phyloP scores from a whole-genome alignment of 2,329 filamentous ascomycete genomes.

The Coniochaeta ligniaria region DNA sequence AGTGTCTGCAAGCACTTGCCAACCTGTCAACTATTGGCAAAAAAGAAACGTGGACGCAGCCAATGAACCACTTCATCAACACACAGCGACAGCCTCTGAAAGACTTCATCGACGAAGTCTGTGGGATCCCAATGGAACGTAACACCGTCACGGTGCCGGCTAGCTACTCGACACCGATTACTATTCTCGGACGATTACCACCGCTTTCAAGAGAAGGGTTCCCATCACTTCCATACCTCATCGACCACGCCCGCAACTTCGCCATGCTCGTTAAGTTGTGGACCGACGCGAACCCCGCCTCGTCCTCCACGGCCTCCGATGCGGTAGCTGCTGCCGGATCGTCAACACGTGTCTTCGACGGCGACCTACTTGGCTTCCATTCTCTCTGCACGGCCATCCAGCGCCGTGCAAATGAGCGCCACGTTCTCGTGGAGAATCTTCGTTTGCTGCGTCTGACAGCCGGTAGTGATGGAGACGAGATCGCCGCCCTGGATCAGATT shows the following conservation, averaged over 20 bases:
- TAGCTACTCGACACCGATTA: conserved; percentile 86
- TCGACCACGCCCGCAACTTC: conserved; percentile 81
- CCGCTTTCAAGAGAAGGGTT: conserved; percentile 83
- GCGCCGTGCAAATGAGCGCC: conserved; percentile 41
- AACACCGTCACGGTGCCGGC: conserved; percentile 57
- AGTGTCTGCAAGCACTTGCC: conserved; percentile 82
- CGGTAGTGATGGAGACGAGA: neutral
- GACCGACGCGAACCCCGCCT: conserved; percentile 49
- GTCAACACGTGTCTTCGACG: conserved; percentile 26
- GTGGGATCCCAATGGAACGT: conserved; percentile 69
- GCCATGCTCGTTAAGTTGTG: conserved; percentile 77
- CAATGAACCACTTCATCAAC: conserved; percentile 85
- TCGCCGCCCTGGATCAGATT: conserved; percentile 21
- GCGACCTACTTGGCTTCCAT: conserved; percentile 47
- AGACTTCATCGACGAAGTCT: conserved; percentile 79
- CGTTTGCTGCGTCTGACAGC: conserved; percentile 16
- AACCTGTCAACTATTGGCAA: conserved; percentile 89
- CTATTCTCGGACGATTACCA: conserved; percentile 77
- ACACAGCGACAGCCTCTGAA: conserved; percentile 75
- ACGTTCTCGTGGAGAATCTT: conserved; percentile 38
- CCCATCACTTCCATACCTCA: conserved; percentile 83
- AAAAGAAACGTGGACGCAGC: conserved; percentile 98
- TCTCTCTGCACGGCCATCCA: conserved; percentile 42
- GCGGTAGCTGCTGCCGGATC: neutral
- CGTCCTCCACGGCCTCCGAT: conserved; percentile 22